Evolutionary conservation across 2,329 filamentous ascomycete species (phyloP).

Genomic region (Xylariaceae sp.): DNA sequence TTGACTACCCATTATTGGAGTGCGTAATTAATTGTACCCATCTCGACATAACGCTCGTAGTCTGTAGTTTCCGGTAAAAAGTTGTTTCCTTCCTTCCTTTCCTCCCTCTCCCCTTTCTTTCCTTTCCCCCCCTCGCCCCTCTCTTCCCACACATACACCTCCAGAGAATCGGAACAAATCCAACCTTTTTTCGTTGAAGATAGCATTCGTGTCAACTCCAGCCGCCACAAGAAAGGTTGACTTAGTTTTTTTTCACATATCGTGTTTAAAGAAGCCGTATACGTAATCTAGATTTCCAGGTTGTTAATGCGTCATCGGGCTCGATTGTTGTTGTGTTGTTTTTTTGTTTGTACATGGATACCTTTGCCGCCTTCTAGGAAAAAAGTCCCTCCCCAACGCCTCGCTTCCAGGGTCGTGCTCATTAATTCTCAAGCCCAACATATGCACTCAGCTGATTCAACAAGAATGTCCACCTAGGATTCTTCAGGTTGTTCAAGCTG

Average conservation of each 20-base stretch:
- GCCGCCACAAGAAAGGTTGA: not conserved
- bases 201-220: not conserved
- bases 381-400: conserved; percentile 20
- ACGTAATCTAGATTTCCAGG: conserved; percentile 23
- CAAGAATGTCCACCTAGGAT: conserved; percentile 57
- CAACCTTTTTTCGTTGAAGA: not conserved
- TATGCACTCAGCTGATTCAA: conserved; percentile 64
- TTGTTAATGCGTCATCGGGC: conserved; percentile 13
- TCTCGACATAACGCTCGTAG: not conserved
- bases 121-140: too few species aligned
- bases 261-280: not conserved
- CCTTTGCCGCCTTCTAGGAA: conserved; percentile 17
- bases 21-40: not conserved
- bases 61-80: not conserved
- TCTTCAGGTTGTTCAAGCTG: conserved; percentile 57
- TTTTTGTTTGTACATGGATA: conserved; percentile 20
- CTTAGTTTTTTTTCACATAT: conserved; percentile 5
- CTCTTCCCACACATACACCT: too few species aligned
- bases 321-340: conserved; percentile 1
- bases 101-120: too few species aligned
- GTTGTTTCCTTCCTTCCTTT: too few species aligned
- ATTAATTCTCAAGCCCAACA: conserved; percentile 38
- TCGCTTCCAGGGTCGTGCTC: conserved; percentile 20
- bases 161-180: too few species aligned
- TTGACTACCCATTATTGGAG: not conserved